Evolutionary conservation across 2,329 filamentous ascomycete genomes (phyloP), one percentile per base, ranked within the genome.

Genomic region (Dissoconium aciculare): DNA sequence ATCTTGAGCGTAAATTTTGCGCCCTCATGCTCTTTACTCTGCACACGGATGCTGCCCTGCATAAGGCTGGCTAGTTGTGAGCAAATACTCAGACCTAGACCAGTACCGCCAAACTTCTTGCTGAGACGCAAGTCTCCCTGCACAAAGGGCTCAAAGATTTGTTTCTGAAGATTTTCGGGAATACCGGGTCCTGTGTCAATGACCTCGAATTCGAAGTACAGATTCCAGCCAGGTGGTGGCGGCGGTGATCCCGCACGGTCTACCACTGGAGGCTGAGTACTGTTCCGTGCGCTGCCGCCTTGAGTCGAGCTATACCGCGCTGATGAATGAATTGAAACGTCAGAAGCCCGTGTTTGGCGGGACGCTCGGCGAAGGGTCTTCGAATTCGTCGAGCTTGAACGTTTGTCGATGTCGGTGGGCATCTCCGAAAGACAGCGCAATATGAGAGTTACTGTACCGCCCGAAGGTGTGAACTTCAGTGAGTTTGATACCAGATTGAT

Each of bases 401-500:
- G 50, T 35, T 58, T 64, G 11, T 52, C 52, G 4, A 54, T 40
- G 4, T 58, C 51, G 8, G 19, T 23, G 9, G 49, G 67, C 1
- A 62, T 54, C 46, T 81, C 77, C 5, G 74, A 69, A 0, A 78
- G 43, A 45, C 81, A 91, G 40, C 70, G 72, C 34, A 94, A 84
- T 5, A 73, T 70, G 5, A 93, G 68, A 15, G 73, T 67, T 3
- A 94, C 80, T 16, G 65, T 75, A 5, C 84, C 84, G 1, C 74
- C 74, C 5, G 71, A 55, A 0, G 82, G 79, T 0, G 85, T 93
- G 48, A 94, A 93, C 51, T 94, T 94, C 26, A 93, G 60, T 52
- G 78, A 82, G 58, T 94, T 94, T 54, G 79, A 85, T 27, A 92
- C 82, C 17, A 94, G 63, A 49, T 92, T 92, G 60, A 91, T 93